phyloP scores from a whole-genome alignment of 2,329 filamentous ascomycete species.

The Sarocladium kiliense region DNA sequence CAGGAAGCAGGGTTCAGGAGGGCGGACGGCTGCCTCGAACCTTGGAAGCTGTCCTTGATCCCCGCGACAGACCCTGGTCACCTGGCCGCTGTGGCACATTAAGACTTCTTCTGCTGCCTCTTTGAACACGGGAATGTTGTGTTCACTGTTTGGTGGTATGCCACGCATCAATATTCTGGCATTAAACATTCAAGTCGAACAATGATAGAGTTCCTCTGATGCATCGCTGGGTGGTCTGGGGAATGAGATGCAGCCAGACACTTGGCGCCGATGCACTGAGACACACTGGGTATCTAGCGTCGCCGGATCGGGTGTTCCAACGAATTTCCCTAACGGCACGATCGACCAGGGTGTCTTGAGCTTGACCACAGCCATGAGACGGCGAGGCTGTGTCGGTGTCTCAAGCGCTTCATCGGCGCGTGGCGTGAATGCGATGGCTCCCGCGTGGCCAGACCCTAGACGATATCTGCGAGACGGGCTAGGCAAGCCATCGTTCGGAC shows the following conservation, averaged over 20 bases:
- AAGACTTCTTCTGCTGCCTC: not conserved
- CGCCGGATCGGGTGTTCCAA: conserved; percentile 2
- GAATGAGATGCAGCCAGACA: conserved; percentile 1
- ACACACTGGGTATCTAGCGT: conserved; percentile 6
- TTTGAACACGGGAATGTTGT: not conserved
- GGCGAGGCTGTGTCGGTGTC: conserved; percentile 1
- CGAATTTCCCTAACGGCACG: conserved; percentile 6
- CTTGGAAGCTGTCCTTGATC: not conserved
- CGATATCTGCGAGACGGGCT: not conserved
- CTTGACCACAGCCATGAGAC: not conserved
- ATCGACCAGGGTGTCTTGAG: conserved; percentile 7
- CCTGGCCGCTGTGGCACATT: not conserved
- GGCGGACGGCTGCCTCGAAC: not conserved
- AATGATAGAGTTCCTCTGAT: not conserved
- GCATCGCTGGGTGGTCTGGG: not conserved
- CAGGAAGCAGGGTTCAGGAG: not conserved
- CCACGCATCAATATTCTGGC: not conserved
- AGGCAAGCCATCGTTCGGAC: conserved; percentile 5
- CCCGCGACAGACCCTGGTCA: not conserved
- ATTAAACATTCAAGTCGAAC: not conserved
- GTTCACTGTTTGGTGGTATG: not conserved
- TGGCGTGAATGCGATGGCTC: conserved; percentile 1
- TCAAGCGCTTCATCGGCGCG: not conserved
- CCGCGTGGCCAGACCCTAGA: not conserved
- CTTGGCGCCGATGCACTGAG: conserved; percentile 9